Base-by-base conservation (phyloP, 805 yeast genomes). In the Candida multigemmis region DNA sequence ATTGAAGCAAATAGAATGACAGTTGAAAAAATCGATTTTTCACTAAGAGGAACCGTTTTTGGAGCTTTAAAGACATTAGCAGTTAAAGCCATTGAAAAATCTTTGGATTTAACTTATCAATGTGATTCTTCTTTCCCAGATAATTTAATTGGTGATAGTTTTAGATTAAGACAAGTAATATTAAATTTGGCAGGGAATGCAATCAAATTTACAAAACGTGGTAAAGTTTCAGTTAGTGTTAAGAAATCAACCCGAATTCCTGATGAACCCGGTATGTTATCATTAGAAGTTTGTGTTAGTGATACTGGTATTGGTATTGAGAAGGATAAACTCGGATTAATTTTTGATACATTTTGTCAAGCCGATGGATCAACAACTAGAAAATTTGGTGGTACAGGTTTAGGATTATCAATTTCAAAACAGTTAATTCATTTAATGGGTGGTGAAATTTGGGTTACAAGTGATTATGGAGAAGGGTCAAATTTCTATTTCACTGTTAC, bases 1-100 rank as follows among this genome's bases (percentile, higher is more conserved):
- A 84, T 84, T 55, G 95, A 84, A 53, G 94, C 94, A 16, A 84
- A 84, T 53, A 67, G 94, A 53, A 85, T 84, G 94, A 84, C 94
- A 0, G 84, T 84, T 30, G 95, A 84, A 47, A 82, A 81, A 46
- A 84, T 83, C 34, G 93, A 86, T 35, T 84, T 84, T 47, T 78
- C 89, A 9, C 60, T 84, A 24, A 66, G 95, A 45, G 87, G 89
- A 4, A 84, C 94, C 0, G 87, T 83, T 3, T 84, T 84, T 48
- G 94, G 93, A 19, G 94, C 94, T 0, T 65, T 84, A 48, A 84
- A 84, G 53, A 84, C 95, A 1, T 58, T 84, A 37, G 91, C 94
- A 4, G 94, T 84, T 11, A 84, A 84, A 52, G 89, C 94, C 2
- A 83, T 81, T 41, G 94, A 84, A 42, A 82, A 81, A 46, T 84